Conservation (phyloP, 2,329 filamentous ascomycete species). For the Ascochyta pisi region DNA sequence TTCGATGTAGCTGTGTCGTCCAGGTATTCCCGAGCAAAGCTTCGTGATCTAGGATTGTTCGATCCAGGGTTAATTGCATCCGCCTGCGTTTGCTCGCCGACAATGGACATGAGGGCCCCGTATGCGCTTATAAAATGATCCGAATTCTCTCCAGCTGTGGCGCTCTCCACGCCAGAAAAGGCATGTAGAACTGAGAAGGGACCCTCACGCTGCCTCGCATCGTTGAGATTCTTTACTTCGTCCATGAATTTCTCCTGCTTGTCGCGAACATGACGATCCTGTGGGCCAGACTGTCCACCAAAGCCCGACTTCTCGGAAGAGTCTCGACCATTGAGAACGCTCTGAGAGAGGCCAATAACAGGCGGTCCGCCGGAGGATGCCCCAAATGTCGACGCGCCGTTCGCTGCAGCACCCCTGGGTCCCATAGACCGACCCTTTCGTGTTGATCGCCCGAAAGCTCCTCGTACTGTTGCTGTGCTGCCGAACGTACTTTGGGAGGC, state of each 20-base stretch:
- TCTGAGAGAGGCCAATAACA: conserved; percentile 79
- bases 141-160: conserved; percentile 73
- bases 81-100: conserved; percentile 67
- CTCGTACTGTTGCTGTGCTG: conserved; percentile 38
- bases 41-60: conserved; percentile 74
- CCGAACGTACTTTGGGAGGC: conserved; percentile 47
- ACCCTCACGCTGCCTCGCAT: conserved; percentile 68
- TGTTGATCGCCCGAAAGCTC: conserved; percentile 62
- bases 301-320: conserved; percentile 64
- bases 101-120: conserved; percentile 78
- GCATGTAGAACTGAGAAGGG: conserved; percentile 78
- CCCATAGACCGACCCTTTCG: conserved; percentile 51
- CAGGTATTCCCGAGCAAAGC: conserved; percentile 78
- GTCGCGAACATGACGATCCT: conserved; percentile 79
- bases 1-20: conserved; percentile 73
- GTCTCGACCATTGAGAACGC: conserved; percentile 66
- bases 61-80: conserved; percentile 63
- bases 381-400: conserved; percentile 59
- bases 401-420: conserved; percentile 42
- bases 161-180: conserved; percentile 75
- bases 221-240: conserved; percentile 80
- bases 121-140: conserved; percentile 83
- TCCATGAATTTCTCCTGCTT: conserved; percentile 84
- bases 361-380: conserved; percentile 74
- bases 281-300: conserved; percentile 60